Conservation (phyloP, 2,329 filamentous ascomycete species). For the Furcasterigmium sp. region DNA sequence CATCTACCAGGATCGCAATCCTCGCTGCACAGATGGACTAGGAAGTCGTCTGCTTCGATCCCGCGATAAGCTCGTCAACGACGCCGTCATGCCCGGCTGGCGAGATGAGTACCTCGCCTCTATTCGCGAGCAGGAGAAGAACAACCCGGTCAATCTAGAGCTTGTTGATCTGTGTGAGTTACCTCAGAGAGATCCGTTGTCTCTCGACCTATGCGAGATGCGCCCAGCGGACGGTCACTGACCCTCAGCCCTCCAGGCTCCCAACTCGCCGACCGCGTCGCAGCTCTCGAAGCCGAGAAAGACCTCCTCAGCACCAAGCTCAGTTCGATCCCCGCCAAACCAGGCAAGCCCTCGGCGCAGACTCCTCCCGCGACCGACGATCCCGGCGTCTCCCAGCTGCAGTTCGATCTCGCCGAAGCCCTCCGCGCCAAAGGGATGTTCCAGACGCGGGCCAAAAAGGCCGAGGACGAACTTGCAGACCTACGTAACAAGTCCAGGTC, state of each 20-base stretch:
- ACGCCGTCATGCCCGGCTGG: constrained; percentile 57
- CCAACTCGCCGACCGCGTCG: constrained; percentile 61
- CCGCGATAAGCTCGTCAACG: neutral
- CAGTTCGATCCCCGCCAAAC: constrained; percentile 2
- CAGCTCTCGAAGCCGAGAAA: constrained; percentile 56
- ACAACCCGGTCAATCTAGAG: constrained; percentile 54
- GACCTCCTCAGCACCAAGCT: constrained; percentile 27
- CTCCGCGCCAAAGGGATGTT: constrained; percentile 68
- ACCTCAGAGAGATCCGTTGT: constrained; percentile 1
- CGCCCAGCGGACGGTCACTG: neutral
- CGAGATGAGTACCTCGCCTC: constrained; percentile 74
- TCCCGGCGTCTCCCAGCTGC: constrained; percentile 40
- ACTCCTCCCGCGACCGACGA: constrained; percentile 8
- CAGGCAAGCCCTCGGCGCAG: constrained; percentile 13
- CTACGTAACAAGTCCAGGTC: constrained; percentile 54
- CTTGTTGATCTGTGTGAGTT: constrained; percentile 74
- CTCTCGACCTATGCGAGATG: no score
- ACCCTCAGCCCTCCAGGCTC: constrained; percentile 41
- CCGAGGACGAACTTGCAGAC: constrained; percentile 59
- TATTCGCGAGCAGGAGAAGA: constrained; percentile 66
- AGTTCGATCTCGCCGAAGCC: constrained; percentile 69
- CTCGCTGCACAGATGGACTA: constrained; percentile 2
- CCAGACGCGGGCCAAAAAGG: constrained; percentile 55
- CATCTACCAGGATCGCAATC: neutral
- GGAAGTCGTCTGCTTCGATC: constrained; percentile 1